Percentiles rank a stretch among this genome's conserved stretches.
Evolutionary conservation across 2,329 filamentous ascomycete species (phyloP).

Genomic region (Claviceps arundinis): DNA sequence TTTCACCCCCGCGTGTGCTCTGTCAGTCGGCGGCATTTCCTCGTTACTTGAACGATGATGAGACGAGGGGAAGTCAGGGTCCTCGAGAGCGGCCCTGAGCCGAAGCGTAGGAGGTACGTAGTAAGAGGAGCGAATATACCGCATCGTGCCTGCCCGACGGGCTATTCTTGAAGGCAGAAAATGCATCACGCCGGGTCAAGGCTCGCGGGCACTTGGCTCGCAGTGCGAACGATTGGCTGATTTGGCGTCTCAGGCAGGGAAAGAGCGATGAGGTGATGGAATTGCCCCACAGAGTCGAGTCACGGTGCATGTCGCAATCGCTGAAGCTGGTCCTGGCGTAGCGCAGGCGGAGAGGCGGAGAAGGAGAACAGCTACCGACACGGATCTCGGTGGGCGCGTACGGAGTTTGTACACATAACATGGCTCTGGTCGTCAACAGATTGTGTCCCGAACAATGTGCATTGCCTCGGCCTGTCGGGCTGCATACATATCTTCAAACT

Average conservation of each 20-base stretch:
- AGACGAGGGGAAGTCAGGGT: background rate
- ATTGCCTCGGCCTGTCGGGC: background rate
- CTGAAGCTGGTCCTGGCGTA: background rate
- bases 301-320: conserved; percentile 7
- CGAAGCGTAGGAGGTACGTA: background rate
- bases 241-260: background rate
- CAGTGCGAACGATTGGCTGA: background rate
- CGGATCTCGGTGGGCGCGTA: too few relatives aligned
- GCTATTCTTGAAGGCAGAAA: background rate
- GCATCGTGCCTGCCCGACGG: background rate
- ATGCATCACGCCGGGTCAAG: background rate
- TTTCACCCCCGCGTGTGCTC: background rate
- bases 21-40: background rate
- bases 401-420: too few relatives aligned
- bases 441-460: background rate
- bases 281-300: conserved; percentile 1
- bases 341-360: background rate
- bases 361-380: background rate
- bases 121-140: background rate
- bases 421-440: background rate
- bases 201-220: background rate
- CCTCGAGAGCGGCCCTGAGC: background rate
- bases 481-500: background rate
- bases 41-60: background rate
- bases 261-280: conserved; percentile 6